Evolutionary conservation across 257 asterid genomes (phyloP).

Genomic region (Scutellaria baicalensis): DNA sequence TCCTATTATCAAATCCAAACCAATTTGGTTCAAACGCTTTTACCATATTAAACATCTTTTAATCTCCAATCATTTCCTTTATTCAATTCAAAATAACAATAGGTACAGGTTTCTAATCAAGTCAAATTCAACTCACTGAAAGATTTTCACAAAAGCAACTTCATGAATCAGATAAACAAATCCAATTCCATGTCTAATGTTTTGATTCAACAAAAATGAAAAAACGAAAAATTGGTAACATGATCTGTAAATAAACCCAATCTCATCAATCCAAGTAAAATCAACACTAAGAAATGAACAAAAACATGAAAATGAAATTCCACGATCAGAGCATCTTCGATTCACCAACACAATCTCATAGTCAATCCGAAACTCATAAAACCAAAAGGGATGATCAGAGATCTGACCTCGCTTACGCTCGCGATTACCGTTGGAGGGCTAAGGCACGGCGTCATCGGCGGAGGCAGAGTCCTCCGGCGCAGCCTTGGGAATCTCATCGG

Average conservation of each 20-base stretch:
- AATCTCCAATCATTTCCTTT: neutral
- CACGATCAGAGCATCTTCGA: neutral
- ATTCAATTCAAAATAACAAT: neutral
- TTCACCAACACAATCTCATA: constrained; percentile 1
- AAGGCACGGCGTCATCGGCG: constrained; percentile 64
- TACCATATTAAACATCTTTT: neutral
- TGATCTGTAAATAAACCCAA: neutral
- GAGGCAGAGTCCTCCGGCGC: constrained; percentile 37
- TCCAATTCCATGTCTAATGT: too few relatives aligned
- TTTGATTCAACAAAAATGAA: too few relatives aligned
- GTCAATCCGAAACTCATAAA: constrained; percentile 6
- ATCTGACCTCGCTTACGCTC: constrained; percentile 93
- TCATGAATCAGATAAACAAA: neutral
- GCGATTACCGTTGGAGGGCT: constrained; percentile 41
- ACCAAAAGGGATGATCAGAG: constrained; percentile 11
- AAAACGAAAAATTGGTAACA: neutral
- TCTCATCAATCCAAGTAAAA: neutral
- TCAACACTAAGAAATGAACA: neutral
- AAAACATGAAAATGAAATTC: neutral
- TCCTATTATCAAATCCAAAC: constrained; percentile 34
- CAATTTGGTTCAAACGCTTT: neutral
- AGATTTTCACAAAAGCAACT: neutral
- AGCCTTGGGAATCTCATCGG: constrained; percentile 25
- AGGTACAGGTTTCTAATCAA: neutral
- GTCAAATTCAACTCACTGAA: neutral